A percentile compares a stretch with the other conserved stretches of the same genome.
Conservation (phyloP, 257 asterid genomes). For the Primulina tabacum region DNA sequence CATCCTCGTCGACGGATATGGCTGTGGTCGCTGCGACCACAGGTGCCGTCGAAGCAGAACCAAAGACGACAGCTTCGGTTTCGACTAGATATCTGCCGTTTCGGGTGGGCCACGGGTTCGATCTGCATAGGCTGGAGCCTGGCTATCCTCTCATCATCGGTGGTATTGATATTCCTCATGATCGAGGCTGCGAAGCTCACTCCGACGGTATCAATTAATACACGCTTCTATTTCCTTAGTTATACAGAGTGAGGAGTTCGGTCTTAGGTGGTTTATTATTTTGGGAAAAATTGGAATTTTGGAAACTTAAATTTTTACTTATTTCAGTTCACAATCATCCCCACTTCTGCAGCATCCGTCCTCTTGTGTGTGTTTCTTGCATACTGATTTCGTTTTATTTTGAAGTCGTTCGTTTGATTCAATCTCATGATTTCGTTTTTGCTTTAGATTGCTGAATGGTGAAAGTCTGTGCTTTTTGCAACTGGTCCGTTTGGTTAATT, state of each 20-base stretch:
- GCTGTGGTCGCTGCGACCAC: constrained; percentile 33
- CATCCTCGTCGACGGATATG: constrained; percentile 16
- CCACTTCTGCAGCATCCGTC: not conserved
- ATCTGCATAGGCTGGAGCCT: constrained; percentile 86
- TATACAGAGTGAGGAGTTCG: no score
- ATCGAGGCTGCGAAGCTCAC: constrained; percentile 91
- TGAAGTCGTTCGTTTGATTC: not conserved
- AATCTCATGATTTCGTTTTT: not conserved
- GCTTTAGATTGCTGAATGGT: not conserved
- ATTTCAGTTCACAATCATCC: not conserved
- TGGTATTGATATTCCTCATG: constrained; percentile 76
- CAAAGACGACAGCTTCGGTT: constrained; percentile 20
- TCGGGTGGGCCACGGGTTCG: constrained; percentile 94
- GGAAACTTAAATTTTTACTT: not conserved
- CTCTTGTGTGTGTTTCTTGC: not conserved
- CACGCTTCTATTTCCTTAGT: not conserved
- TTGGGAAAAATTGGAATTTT: not conserved
- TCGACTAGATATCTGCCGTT: constrained; percentile 62
- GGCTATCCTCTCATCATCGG: constrained; percentile 87
- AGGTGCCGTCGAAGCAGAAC: constrained; percentile 45
- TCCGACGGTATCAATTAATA: constrained; percentile 57
- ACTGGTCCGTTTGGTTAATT: no score
- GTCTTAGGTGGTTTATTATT: not conserved
- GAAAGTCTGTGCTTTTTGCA: not conserved
- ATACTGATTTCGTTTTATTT: no score